Conservation (phyloP, 2,329 filamentous ascomycete genomes). For the Phialophora expanda region DNA sequence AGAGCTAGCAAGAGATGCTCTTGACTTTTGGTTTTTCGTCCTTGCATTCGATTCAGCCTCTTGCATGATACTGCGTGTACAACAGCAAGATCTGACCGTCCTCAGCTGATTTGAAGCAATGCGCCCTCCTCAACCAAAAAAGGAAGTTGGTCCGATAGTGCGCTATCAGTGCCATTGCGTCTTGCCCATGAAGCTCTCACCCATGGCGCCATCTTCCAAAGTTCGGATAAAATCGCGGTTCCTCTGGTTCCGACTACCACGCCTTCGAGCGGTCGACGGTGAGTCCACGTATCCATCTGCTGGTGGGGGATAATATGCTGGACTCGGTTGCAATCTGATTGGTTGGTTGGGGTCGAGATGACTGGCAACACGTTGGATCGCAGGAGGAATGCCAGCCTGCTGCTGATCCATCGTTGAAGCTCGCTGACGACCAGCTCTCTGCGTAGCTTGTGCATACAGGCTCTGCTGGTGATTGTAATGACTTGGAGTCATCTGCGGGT, state of each 20-base stretch:
- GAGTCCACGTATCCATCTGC: slow-evolving; percentile 78
- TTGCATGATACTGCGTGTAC: not conserved
- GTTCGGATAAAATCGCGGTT: slow-evolving; percentile 92
- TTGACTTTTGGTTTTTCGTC: not conserved
- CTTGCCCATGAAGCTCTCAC: slow-evolving; percentile 83
- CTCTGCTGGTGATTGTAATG: slow-evolving; percentile 76
- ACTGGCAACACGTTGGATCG: slow-evolving; percentile 92
- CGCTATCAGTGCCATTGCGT: slow-evolving; percentile 72
- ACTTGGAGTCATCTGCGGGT: slow-evolving; percentile 67
- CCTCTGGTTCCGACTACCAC: slow-evolving; percentile 70
- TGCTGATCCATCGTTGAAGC: slow-evolving; percentile 97
- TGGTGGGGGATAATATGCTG: slow-evolving; percentile 94
- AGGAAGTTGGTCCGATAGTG: not conserved
- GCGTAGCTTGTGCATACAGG: slow-evolving; percentile 74
- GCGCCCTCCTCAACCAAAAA: not conserved
- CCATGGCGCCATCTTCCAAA: slow-evolving; percentile 89
- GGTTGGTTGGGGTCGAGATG: slow-evolving; percentile 94
- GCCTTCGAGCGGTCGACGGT: slow-evolving; percentile 68
- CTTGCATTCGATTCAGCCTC: not conserved
- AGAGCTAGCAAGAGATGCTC: not conserved
- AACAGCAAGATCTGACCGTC: not conserved
- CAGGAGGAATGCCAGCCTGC: slow-evolving; percentile 86
- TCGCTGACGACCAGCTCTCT: slow-evolving; percentile 79
- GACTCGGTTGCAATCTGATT: slow-evolving; percentile 91
- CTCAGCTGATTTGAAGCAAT: not conserved